These are phyloP conservation scores for Pseudozyma sp. DNA, from an alignment of 1,284 basidiomycete genomes.

Conservation along the genomic window DNA sequence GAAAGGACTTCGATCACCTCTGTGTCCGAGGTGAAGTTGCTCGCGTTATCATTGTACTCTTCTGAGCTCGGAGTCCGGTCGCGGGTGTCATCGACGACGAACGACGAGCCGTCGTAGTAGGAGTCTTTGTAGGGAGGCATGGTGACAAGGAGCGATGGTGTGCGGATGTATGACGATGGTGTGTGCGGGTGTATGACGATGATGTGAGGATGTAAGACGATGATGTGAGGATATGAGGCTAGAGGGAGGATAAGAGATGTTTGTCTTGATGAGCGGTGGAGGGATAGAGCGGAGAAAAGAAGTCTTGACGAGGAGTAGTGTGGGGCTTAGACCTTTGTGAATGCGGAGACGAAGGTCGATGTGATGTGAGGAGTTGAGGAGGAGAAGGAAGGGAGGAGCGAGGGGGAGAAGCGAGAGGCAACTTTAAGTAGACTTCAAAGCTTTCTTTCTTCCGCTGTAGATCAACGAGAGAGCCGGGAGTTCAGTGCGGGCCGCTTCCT, in stretches of 20 bases:
- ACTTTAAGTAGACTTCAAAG: conserved; percentile 22
- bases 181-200: background rate
- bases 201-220: conserved; percentile 1
- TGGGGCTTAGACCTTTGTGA: background rate
- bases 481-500: background rate
- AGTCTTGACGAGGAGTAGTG: background rate
- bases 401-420: background rate
- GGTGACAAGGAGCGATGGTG: too few species aligned
- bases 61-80: background rate
- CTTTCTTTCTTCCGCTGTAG: conserved; percentile 7
- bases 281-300: background rate
- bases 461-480: background rate
- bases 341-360: conserved; percentile 14
- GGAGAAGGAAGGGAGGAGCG: background rate
- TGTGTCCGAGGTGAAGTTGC: background rate
- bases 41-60: background rate
- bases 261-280: background rate
- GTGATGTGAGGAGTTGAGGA: background rate
- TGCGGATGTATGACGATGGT: too few species aligned
- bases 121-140: too few species aligned
- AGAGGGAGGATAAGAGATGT: background rate
- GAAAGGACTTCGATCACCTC: conserved; percentile 9
- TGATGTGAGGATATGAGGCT: background rate
- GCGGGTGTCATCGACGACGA: too few species aligned
- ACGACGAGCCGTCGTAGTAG: too few species aligned